phyloP scores from a whole-genome alignment of 345 rosid genomes.

The Schrenkiella parvula region DNA sequence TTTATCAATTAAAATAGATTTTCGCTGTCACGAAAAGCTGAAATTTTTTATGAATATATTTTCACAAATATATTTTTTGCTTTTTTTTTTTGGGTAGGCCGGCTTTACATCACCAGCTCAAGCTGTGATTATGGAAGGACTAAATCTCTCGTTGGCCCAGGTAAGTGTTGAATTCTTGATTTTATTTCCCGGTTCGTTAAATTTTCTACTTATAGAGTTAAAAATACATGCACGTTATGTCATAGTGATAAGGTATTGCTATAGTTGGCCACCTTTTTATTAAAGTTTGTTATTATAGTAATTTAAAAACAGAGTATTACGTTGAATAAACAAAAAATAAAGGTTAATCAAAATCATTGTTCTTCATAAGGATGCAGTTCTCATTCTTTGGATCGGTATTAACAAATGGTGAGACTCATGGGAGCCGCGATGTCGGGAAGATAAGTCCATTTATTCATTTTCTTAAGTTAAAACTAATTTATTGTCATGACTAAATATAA shows the following conservation, averaged over 20 bases:
- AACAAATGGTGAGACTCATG: constrained; percentile 79
- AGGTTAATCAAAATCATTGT: background rate
- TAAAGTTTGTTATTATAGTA: background rate
- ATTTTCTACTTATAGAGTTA: background rate
- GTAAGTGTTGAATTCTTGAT: background rate
- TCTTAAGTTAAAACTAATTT: background rate
- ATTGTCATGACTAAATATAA: background rate
- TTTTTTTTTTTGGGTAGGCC: constrained; percentile 35
- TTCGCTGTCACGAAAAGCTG: background rate
- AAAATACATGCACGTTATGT: background rate
- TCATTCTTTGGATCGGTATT: constrained; percentile 77
- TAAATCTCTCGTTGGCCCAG: constrained; percentile 42
- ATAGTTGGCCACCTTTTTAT: background rate
- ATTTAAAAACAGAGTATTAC: background rate
- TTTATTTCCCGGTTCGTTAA: background rate
- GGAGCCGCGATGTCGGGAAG: constrained; percentile 78
- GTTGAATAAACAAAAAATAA: background rate
- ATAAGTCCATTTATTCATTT: constrained; percentile 36
- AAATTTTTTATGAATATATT: background rate
- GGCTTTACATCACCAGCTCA: constrained; percentile 92
- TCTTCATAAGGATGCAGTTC: constrained; percentile 45
- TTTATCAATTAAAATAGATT: background rate
- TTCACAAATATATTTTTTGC: background rate
- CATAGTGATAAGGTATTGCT: background rate
- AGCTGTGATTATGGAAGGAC: constrained; percentile 60